Evolutionary conservation across 192 early-diverging fungal genomes (phyloP).

Genomic region (Backusella mclennaniae): DNA sequence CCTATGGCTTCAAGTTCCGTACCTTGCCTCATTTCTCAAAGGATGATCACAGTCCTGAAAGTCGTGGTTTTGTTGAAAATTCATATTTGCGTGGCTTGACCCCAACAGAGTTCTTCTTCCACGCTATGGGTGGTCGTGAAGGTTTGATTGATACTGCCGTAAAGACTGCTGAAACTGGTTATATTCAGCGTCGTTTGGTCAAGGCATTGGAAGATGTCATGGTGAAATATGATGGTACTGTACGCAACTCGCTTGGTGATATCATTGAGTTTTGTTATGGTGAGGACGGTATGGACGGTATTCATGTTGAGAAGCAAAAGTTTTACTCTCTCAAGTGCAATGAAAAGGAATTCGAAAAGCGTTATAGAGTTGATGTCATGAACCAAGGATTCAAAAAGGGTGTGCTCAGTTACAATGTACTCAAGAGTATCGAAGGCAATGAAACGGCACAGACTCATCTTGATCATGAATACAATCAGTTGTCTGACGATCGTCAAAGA

Average conservation of each 20-base stretch:
- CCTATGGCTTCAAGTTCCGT: slow-evolving; percentile 93
- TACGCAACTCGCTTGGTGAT: slow-evolving; percentile 91
- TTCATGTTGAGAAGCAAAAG: slow-evolving; percentile 66
- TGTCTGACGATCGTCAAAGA: slow-evolving; percentile 71
- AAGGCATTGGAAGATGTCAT: slow-evolving; percentile 98
- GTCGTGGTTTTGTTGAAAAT: slow-evolving; percentile 87
- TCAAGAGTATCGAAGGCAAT: slow-evolving; percentile 85
- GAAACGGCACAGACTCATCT: slow-evolving; percentile 68
- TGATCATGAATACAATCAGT: slow-evolving; percentile 44
- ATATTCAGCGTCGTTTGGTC: slow-evolving; percentile 97
- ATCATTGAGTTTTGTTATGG: slow-evolving; percentile 97
- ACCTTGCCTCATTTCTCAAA: slow-evolving; percentile 97
- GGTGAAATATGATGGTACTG: slow-evolving; percentile 97
- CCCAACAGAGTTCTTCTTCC: slow-evolving; percentile 99
- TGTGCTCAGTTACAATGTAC: slow-evolving; percentile 64
- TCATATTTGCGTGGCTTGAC: slow-evolving; percentile 90
- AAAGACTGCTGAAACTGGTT: slow-evolving; percentile 99
- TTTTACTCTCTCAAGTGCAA: slow-evolving; percentile 68
- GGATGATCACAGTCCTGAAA: slow-evolving; percentile 94
- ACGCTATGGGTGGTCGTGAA: slow-evolving; percentile 99
- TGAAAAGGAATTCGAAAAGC: slow-evolving; percentile 71
- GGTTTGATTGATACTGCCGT: slow-evolving; percentile 99
- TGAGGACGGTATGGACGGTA: slow-evolving; percentile 98
- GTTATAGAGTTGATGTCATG: slow-evolving; percentile 82
- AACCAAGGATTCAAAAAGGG: slow-evolving; percentile 69